These are phyloP conservation scores for Tuber melanosporum DNA, from an alignment of 495 filamentous ascomycete species.

Conservation along the genomic window DNA sequence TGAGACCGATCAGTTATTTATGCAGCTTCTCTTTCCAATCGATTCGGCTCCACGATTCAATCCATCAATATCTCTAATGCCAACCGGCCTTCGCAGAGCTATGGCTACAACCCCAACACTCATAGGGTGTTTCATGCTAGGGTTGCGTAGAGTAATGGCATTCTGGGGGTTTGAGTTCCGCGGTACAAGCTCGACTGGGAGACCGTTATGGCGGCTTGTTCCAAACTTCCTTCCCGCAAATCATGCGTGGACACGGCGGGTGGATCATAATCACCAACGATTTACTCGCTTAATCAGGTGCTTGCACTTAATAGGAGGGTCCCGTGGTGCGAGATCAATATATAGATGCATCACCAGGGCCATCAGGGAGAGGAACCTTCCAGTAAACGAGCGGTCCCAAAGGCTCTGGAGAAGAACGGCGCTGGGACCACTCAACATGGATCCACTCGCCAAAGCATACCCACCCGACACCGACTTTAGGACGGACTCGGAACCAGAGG, in stretches of 20 bases:
- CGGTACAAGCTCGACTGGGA: background rate
- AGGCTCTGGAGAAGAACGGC: background rate
- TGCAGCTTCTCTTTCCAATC: background rate
- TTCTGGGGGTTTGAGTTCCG: background rate
- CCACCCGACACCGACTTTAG: background rate
- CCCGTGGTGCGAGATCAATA: background rate
- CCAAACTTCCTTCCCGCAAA: background rate
- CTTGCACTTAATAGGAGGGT: background rate
- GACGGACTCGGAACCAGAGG: background rate
- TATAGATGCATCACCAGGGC: background rate
- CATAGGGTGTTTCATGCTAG: background rate
- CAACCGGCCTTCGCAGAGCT: background rate
- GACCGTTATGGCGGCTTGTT: background rate
- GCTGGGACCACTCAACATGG: background rate
- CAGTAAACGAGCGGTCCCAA: background rate
- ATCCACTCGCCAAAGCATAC: background rate
- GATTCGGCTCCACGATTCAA: background rate
- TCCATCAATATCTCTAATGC: background rate
- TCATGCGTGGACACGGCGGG: background rate
- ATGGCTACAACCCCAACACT: rapidly evolving
- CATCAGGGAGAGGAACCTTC: background rate
- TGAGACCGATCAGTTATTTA: background rate
- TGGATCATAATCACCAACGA: background rate
- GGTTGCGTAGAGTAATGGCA: background rate
- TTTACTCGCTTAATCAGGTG: background rate